A percentile compares a stretch with the other conserved stretches of the same genome.
Conservation (phyloP, 768 basidiomycete species). For the Rhodosporidiobolus odoratus region DNA sequence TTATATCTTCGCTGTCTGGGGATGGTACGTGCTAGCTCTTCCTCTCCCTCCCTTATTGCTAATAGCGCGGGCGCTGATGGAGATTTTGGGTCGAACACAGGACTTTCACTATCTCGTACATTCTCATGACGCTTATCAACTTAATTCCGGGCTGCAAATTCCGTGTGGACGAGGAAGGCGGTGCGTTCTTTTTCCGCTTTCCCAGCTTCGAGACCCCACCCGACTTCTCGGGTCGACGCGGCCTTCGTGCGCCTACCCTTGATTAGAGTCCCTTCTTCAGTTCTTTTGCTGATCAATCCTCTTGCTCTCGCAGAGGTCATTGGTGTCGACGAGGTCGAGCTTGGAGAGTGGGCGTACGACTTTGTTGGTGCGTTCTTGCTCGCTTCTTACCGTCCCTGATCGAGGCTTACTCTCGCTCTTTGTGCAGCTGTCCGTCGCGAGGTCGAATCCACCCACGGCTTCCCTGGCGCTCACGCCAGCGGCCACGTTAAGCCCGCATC, state of each 20-base stretch:
- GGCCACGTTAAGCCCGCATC: slow-evolving; percentile 27
- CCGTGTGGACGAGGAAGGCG: slow-evolving; percentile 52
- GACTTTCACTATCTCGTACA: slow-evolving; percentile 43
- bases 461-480: background rate
- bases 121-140: slow-evolving; percentile 51
- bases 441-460: slow-evolving; percentile 23
- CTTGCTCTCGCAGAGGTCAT: slow-evolving; percentile 49
- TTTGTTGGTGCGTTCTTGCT: slow-evolving; percentile 57
- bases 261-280: too few species aligned
- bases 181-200: too few species aligned
- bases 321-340: slow-evolving; percentile 83
- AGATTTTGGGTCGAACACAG: slow-evolving; percentile 51
- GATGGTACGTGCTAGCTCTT: slow-evolving; percentile 51
- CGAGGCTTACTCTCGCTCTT: background rate
- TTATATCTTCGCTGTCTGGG: slow-evolving; percentile 45
- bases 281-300: too few species aligned
- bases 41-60: slow-evolving; percentile 54
- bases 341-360: slow-evolving; percentile 85
- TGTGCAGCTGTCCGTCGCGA: slow-evolving; percentile 23
- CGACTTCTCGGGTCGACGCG: too few species aligned
- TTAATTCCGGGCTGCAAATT: slow-evolving; percentile 57
- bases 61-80: background rate
- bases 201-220: too few species aligned
- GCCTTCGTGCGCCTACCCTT: too few species aligned
- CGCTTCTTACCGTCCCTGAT: too few species aligned